Evolutionary conservation across 2,329 filamentous ascomycete species (phyloP), one percentile per base, ranked within the genome.

Genomic region (Geoglossum cookeanum): DNA sequence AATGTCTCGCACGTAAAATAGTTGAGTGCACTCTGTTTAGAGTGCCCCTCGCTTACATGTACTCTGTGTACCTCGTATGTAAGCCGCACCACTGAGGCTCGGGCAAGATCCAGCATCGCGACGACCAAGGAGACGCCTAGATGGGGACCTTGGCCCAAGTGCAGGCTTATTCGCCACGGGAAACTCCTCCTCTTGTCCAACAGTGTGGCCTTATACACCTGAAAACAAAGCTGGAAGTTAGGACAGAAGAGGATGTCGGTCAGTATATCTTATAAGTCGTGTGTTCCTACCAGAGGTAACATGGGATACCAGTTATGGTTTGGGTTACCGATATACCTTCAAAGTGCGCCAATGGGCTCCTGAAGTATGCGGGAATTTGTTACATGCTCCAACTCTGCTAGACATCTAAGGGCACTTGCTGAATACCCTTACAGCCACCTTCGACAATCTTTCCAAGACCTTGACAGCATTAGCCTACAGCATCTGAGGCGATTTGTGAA

Each of bases 401-500:
- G 56, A 42, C 44, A 22, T 11, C 49, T 49, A 29, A 59, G 53
- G 53, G 35, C 42, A 58, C 54, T 13, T 54, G 58, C 58, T 59
- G 62, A 61, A 71, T 61, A 56, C 27, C 60, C 55, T 57, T 49
- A 37, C 59, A 67, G 61, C 22, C 81, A 79, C 61, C 74, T 78
- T 59, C 69, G 82, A 63, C 75, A 78, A 64, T 70, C 72, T 56
- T 68, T 80, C 65, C 71, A 79, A 60, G 77, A 78, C 64, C 77
- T 80, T 64, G 78, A 78, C 66, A 75, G 76, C 65, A 77, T 81
- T 69, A 78, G 77, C 73, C 73, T 84, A 63, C 77, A 80, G 70
- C 81, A 91, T 70, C 75, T 91, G 58, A 84, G 85, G 61, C 79
- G 85, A 67, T 87, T 87, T 67, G 84, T 83, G 59, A 88, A 89